Evolutionary conservation across 352 stramenopile genomes (phyloP), one percentile per base, ranked within the genome.

Genomic region (Phytopythium helicoides): DNA sequence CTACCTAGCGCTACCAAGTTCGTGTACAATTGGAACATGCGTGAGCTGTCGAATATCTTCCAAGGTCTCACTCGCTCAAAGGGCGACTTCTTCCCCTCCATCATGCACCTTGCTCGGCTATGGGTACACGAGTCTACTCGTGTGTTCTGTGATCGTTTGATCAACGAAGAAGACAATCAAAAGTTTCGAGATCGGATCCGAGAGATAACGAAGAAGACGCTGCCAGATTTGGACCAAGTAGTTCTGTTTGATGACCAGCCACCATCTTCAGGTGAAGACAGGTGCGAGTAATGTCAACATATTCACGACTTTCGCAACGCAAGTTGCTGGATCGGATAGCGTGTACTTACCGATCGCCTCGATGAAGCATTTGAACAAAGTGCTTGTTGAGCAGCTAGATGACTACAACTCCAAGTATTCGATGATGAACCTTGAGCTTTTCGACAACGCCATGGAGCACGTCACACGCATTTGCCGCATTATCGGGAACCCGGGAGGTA

Each of bases 1-100:
- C 65, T 99, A 6, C 95, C 95, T 3, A 98, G 89, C 36, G 95
- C 94, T 38, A 93, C 97, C n/a, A 97, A 98, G 64, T 98, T 99
- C 62, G 97, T 98, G 56, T 99, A 99, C 76, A 98, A 98, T 62
- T 99, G 96, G 94, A 98, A 98, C 70, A 98, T 95, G 93, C 87
- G 95, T 15, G 94, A 99, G 56, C 71, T 99, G 4, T 96, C 85
- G 6, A 98, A 98, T 52, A 95, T 98, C 46, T 98, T 98, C 63
- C 96, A 99, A 70, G 92, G 93, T 3, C 78, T 96, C 23, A 97
- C 90, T 31, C 82, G 92, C 3, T 91, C 93, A 8, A 97, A 96
- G 58, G 82, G 85, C 21, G 89, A 98, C 36, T 98, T 96, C 62
- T 98, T 97, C 64, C 80, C 86, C 16, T 90, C 76, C 6, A 77